Evolutionary conservation across 2,329 filamentous ascomycete species (phyloP).

Genomic region (Trichoderma sp.): DNA sequence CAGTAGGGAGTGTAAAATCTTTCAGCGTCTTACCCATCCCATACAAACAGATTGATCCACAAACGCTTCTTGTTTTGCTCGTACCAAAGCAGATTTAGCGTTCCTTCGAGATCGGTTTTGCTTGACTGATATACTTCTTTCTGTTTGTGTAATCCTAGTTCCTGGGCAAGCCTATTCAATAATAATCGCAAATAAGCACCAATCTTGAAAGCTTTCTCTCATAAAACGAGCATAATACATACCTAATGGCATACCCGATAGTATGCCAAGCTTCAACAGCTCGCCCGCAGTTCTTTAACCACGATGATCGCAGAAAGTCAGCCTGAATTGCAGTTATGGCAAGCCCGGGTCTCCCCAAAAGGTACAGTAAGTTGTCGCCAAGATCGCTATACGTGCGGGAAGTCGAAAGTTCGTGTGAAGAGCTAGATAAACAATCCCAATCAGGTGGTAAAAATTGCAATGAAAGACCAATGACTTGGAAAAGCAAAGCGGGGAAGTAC

Average conservation of each 20-base stretch:
- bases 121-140: neutral
- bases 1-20: neutral
- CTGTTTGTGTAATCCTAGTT: neutral
- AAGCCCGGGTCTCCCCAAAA: neutral
- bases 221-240: neutral
- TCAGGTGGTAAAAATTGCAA: neutral
- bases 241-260: neutral
- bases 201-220: neutral
- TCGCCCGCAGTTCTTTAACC: neutral
- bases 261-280: neutral
- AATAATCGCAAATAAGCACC: neutral
- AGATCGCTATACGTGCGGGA: neutral
- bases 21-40: neutral
- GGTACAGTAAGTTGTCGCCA: neutral
- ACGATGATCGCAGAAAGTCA: neutral
- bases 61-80: neutral
- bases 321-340: neutral
- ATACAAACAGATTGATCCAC: neutral
- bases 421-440: neutral
- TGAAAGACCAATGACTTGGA: neutral
- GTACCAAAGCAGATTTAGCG: neutral
- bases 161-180: neutral
- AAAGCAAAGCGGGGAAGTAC: neutral
- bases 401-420: neutral
- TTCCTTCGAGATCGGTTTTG: neutral